Base-by-base conservation (phyloP, 257 asterid species). In the Haberlea rhodopensis region DNA sequence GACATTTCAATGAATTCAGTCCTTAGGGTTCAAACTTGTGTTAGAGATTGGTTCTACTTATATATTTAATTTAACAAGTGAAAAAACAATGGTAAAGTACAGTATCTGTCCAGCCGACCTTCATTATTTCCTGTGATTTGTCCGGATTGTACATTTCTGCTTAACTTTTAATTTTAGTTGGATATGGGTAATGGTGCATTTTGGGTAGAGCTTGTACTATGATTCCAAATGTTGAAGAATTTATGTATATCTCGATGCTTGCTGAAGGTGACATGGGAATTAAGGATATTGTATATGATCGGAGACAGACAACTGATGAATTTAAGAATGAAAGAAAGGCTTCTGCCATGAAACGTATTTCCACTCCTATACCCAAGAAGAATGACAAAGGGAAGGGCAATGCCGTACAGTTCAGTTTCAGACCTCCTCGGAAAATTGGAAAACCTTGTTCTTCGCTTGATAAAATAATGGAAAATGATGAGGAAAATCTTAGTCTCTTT, bases 261-360 rank as follows among this genome's bases (percentile, higher is more conserved):
- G 40, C 60, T 69, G 71, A 63, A 85, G 89, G 80, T 73, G 69
- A 66, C 67, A 66, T 49, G 68, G 65, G 40, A 46, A 53, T 65
- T 57, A 73, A 67, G 68, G 63, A 53, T 49, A 59, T 68, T 58
- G 67, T 68, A 26, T 53, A 31, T 11, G 43, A 34, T 60, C 59
- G 16, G 72, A 72, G n/a, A n/a, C n/a, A n/a, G n/a, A n/a, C n/a
- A n/a, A n/a, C n/a, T n/a, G n/a, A n/a, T n/a, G n/a, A n/a, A n/a
- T n/a, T n/a, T n/a, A n/a, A n/a, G n/a, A n/a, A n/a, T n/a, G n/a
- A n/a, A n/a, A n/a, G n/a, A n/a, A n/a, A n/a, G n/a, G n/a, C n/a
- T n/a, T n/a, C n/a, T n/a, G n/a, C n/a, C n/a, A n/a, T n/a, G n/a
- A n/a, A n/a, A n/a, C n/a, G n/a, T n/a, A n/a, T n/a, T n/a, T n/a